phyloP scores from a whole-genome alignment of 2,329 filamentous ascomycete species.

The Pseudonectria foliicola region DNA sequence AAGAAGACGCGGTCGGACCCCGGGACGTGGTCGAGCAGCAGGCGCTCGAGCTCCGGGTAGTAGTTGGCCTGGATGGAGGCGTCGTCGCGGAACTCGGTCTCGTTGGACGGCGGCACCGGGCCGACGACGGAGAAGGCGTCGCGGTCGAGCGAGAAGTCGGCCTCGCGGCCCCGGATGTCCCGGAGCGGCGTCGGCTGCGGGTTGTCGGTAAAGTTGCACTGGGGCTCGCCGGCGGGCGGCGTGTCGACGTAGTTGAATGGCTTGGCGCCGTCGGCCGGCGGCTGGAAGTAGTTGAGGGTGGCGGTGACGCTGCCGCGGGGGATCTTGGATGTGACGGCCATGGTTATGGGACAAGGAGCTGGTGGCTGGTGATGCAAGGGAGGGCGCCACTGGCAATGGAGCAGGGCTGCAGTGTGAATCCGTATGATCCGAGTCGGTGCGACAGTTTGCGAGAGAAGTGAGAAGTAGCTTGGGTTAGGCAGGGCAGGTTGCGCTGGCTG shows the following conservation, averaged over 20 bases:
- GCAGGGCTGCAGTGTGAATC: too few species aligned
- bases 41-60: conserved; percentile 74
- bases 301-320: conserved; percentile 56
- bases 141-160: conserved; percentile 58
- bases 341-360: too few species aligned
- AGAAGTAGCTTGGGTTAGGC: too few species aligned
- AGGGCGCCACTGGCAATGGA: too few species aligned
- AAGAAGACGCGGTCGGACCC: conserved; percentile 61
- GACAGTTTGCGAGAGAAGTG: too few species aligned
- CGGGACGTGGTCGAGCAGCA: conserved; percentile 61
- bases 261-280: conserved; percentile 49
- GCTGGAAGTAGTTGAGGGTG: conserved; percentile 57
- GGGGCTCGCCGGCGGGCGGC: conserved; percentile 52
- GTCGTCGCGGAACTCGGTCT: conserved; percentile 57
- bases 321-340: conserved; percentile 35
- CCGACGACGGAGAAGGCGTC: conserved; percentile 67
- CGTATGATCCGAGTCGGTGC: too few species aligned
- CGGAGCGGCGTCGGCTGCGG: conserved; percentile 50
- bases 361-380: too few species aligned
- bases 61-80: conserved; percentile 63
- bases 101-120: conserved; percentile 44
- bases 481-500: too few species aligned
- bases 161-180: conserved; percentile 68
- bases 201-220: conserved; percentile 55
- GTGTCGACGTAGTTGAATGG: conserved; percentile 64